Conservation (phyloP, 805 yeast genomes). For the Saccharomycopsis sp. region DNA sequence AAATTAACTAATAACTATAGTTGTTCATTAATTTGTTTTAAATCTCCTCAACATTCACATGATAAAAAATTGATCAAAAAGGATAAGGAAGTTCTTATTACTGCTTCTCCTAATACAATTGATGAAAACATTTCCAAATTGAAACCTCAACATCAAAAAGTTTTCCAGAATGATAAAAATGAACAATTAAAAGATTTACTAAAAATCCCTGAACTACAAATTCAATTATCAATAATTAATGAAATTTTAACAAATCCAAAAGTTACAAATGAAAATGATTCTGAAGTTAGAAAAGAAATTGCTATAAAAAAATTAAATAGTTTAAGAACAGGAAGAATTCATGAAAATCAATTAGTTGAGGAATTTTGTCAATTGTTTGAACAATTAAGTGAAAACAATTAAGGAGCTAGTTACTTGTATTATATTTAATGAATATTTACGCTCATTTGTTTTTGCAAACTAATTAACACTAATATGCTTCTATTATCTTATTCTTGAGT, state of each 20-base stretch:
- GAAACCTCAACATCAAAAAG: too few relatives aligned
- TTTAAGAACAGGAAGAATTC: slow-evolving; percentile 47
- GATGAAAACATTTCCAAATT: too few relatives aligned
- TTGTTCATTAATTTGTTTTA: slow-evolving; percentile 55
- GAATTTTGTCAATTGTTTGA: slow-evolving; percentile 39
- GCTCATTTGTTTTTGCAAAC: too few relatives aligned
- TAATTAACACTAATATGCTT: too few relatives aligned
- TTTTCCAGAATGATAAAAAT: too few relatives aligned
- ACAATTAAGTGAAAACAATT: neutral
- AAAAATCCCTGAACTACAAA: slow-evolving; percentile 40
- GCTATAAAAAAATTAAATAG: slow-evolving; percentile 49
- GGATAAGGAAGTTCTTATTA: too few relatives aligned
- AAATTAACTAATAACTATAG: too few relatives aligned
- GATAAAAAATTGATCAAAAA: too few relatives aligned
- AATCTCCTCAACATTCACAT: slow-evolving; percentile 34
- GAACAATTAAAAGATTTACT: slow-evolving; percentile 32
- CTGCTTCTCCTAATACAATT: too few relatives aligned
- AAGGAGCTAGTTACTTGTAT: too few relatives aligned
- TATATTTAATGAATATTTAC: too few relatives aligned
- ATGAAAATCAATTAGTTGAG: slow-evolving; percentile 51
- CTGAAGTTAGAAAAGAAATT: slow-evolving; percentile 38
- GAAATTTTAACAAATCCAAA: slow-evolving; percentile 36
- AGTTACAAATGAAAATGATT: slow-evolving; percentile 32
- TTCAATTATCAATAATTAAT: slow-evolving; percentile 41
- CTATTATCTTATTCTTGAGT: too few relatives aligned